Conservation (phyloP, 345 rosid genomes). For the Citrus glauca region DNA sequence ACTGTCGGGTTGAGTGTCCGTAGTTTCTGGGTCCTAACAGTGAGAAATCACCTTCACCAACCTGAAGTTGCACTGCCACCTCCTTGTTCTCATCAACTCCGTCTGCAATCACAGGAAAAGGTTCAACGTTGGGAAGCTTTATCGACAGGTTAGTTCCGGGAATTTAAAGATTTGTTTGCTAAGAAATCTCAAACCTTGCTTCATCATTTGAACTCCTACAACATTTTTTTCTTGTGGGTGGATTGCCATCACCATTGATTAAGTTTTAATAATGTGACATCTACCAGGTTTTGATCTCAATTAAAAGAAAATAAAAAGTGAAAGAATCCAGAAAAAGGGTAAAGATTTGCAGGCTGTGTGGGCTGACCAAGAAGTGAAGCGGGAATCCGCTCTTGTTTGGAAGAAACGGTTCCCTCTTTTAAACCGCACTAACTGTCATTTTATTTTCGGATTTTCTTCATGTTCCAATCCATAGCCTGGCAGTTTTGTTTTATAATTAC, state of each 20-base stretch:
- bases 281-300: neutral
- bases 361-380: neutral
- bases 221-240: neutral
- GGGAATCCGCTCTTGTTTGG: neutral
- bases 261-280: neutral
- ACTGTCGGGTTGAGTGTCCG: neutral
- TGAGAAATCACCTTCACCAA: constrained; percentile 9
- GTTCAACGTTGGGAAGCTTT: neutral
- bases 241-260: neutral
- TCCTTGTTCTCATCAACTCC: constrained; percentile 5
- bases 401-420: neutral
- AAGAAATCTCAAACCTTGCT: constrained; percentile 8
- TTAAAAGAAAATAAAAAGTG: neutral
- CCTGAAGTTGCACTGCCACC: neutral
- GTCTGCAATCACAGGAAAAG: neutral
- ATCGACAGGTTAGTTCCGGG: no score
- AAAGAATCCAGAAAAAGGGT: no score
- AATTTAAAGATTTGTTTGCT: neutral
- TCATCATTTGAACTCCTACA: neutral
- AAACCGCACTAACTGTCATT: constrained; percentile 18
- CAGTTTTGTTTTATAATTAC: neutral
- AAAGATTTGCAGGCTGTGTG: neutral
- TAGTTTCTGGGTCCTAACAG: neutral
- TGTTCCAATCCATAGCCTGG: neutral
- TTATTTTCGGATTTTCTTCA: neutral